Conservation (phyloP, 768 basidiomycete genomes). For the Galerina marginata region DNA sequence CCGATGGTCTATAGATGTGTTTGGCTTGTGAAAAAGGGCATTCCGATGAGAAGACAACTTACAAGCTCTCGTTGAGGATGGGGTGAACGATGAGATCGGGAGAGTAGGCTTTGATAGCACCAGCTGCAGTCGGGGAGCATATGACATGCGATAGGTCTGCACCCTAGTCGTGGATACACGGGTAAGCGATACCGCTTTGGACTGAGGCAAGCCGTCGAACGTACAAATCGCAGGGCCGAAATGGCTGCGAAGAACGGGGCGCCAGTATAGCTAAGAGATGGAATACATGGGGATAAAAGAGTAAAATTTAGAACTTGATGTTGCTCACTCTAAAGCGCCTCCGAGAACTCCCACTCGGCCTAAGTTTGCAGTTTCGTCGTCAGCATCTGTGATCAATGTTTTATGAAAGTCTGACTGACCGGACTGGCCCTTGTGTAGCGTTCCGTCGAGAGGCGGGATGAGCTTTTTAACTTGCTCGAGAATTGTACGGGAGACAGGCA, state of each 20-base stretch:
- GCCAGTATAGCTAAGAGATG: conserved; percentile 74
- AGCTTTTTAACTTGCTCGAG: conserved; percentile 78
- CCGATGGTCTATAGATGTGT: conserved; percentile 44
- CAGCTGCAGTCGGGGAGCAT: conserved; percentile 90
- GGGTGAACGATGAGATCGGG: conserved; percentile 98
- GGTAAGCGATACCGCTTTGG: background rate
- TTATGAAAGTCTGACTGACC: conserved; percentile 46
- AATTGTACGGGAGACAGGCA: conserved; percentile 67
- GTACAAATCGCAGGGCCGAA: conserved; percentile 84
- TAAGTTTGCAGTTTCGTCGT: conserved; percentile 26
- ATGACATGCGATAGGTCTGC: conserved; percentile 97
- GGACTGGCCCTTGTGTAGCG: conserved; percentile 94
- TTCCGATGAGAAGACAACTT: conserved; percentile 26
- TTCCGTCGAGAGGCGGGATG: conserved; percentile 89
- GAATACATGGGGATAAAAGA: background rate
- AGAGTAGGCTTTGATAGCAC: conserved; percentile 95
- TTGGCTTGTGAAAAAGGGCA: background rate
- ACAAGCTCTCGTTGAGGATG: conserved; percentile 76
- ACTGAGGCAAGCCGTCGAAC: conserved; percentile 22
- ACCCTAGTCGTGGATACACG: conserved; percentile 53
- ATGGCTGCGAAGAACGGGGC: conserved; percentile 97
- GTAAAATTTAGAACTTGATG: background rate
- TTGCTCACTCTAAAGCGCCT: conserved; percentile 86
- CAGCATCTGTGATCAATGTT: background rate
- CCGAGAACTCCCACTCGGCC: conserved; percentile 94